Base-by-base conservation (phyloP, 257 asterid species). In the Primulina tabacum region DNA sequence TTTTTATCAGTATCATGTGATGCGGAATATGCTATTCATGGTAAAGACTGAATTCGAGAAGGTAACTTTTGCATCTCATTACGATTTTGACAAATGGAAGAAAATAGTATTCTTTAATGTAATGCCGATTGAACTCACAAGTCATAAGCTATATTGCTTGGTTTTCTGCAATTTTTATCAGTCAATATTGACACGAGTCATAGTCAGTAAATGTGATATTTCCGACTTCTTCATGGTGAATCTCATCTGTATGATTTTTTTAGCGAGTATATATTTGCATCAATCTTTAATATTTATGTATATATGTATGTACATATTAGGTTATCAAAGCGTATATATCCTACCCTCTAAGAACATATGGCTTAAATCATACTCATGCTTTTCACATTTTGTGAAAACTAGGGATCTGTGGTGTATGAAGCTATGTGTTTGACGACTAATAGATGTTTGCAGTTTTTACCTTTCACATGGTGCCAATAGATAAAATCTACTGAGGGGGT, bases 11-110 rank as follows among this genome's bases (percentile, higher is more conserved):
- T 93, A 84, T 79, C 97, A 93, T 65, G 69, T 94, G 0, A 62
- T 93, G 59, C 82, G 81, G 82, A 93, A 93, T 74, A 75, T 84
- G 82, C 87, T 90, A 65, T 90, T 75, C 74, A 89, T 93, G 99
- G 91, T 90, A 52, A 82, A 77, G 90, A 93, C 96, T 10, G 99
- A 93, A 71, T 90, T 90, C 62, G 74, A 81, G 75, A 74, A 77
- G 87, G 99, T 90, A 87, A 70, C 65, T 17, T 72, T 70, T 50
- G 37, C 21, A 21, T n/a, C n/a, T n/a, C n/a, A n/a, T n/a, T n/a
- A n/a, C n/a, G n/a, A n/a, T n/a, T n/a, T n/a, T n/a, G n/a, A n/a
- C n/a, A n/a, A n/a, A 21, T 21, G 24, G 24, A 21, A 24, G 26
- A 24, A 24, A 24, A 24, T 24, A 24, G 26, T 24, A 24, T 24